These are phyloP conservation scores for Ophiosphaerella korrae DNA, from an alignment of 2,329 filamentous ascomycete species.

Conservation along the genomic window DNA sequence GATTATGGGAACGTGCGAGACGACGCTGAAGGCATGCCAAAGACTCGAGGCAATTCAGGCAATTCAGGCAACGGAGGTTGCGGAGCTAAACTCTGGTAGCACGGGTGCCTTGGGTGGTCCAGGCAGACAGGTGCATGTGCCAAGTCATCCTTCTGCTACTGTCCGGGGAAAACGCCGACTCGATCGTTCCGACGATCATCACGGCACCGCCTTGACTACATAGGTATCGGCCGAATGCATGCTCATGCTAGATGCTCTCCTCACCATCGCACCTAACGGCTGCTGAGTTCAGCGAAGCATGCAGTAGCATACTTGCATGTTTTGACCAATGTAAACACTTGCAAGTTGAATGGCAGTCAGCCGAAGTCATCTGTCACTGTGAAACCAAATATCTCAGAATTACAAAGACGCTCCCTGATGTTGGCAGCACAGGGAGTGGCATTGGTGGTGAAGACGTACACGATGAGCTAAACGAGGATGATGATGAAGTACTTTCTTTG, in stretches of 20 bases:
- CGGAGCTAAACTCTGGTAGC: constrained; percentile 22
- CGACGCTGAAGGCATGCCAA: constrained; percentile 26
- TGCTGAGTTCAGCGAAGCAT: constrained; percentile 37
- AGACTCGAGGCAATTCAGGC: constrained; percentile 16
- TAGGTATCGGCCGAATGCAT: too few species aligned
- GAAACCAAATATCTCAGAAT: constrained; percentile 27
- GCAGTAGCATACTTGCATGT: constrained; percentile 17
- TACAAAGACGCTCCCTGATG: constrained; percentile 8
- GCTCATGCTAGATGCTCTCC: constrained; percentile 3
- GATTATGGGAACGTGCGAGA: constrained; percentile 22
- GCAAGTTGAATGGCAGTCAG: constrained; percentile 32
- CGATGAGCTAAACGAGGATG: constrained; percentile 12
- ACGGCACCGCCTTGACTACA: too few species aligned
- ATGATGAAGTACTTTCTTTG: constrained; percentile 25
- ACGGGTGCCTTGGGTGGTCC: constrained; percentile 23
- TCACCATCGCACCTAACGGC: constrained; percentile 36
- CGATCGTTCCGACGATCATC: background rate
- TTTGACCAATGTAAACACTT: constrained; percentile 17
- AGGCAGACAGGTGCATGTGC: constrained; percentile 21
- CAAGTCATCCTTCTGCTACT: background rate
- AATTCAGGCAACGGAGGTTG: constrained; percentile 13
- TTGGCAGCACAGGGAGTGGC: background rate
- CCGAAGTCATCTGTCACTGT: constrained; percentile 19
- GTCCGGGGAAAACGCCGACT: constrained; percentile 2
- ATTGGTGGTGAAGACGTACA: background rate